Percentiles rank a stretch among this genome's conserved stretches.
Evolutionary conservation across 495 filamentous ascomycete species (phyloP).

Genomic region (Aspergillus ostianus): DNA sequence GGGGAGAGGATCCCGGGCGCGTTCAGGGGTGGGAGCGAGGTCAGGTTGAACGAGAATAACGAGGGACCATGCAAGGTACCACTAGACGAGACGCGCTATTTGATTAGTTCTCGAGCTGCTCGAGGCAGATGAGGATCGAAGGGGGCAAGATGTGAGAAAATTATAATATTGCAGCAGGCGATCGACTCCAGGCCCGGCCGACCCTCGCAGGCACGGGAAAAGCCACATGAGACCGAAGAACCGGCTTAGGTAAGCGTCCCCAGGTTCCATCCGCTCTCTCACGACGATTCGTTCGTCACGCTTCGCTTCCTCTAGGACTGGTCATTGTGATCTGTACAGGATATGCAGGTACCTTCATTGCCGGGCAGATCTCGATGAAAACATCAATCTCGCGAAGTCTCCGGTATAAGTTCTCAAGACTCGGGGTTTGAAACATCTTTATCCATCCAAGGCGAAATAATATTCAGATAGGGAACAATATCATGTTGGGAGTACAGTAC

Average conservation of each 20-base stretch:
- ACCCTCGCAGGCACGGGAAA: slow-evolving; percentile 33
- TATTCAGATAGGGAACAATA: too few species aligned
- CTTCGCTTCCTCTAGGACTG: too few species aligned
- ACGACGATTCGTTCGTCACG: not conserved
- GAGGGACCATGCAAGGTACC: not conserved
- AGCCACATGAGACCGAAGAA: slow-evolving; percentile 34
- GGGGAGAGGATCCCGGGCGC: slow-evolving; percentile 19
- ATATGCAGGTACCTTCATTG: not conserved
- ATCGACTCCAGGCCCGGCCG: slow-evolving; percentile 20
- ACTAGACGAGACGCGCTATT: not conserved
- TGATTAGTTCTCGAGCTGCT: not conserved
- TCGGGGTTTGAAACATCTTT: too few species aligned
- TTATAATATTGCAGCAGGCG: slow-evolving; percentile 17
- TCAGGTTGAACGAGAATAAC: slow-evolving; percentile 10
- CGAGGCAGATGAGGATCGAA: not conserved
- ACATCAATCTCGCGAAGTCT: too few species aligned
- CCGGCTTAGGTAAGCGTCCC: slow-evolving; percentile 34
- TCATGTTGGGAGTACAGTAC: too few species aligned
- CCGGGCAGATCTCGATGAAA: too few species aligned
- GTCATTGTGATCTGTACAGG: not conserved
- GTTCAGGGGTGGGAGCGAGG: slow-evolving; percentile 16
- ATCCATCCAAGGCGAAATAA: too few species aligned
- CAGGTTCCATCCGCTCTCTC: not conserved
- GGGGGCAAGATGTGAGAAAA: slow-evolving; percentile 8
- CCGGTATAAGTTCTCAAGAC: too few species aligned